Evolutionary conservation across 257 asterid species (phyloP).

Genomic region (Echium plantagineum): DNA sequence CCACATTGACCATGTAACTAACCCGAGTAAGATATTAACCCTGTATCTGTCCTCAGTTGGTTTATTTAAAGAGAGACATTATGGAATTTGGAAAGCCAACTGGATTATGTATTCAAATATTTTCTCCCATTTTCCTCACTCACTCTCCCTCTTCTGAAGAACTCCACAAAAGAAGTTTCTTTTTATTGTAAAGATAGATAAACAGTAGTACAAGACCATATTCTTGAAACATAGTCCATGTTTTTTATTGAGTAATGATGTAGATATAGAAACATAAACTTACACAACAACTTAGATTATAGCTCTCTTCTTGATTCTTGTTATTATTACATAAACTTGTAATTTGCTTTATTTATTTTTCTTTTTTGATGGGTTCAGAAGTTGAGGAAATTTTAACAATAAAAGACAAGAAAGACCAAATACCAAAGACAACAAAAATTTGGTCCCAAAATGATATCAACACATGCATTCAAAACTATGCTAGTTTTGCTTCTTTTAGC

Average conservation of each 20-base stretch:
- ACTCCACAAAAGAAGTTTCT: neutral
- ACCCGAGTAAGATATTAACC: constrained; percentile 1
- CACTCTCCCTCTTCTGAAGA: neutral
- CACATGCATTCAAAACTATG: neutral
- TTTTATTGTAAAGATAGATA: neutral
- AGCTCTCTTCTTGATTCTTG: neutral
- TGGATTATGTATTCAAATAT: neutral
- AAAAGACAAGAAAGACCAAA: neutral
- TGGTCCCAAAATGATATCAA: neutral
- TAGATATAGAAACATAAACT: neutral
- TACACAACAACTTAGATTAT: neutral
- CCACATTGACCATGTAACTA: neutral
- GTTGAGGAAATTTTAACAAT: neutral
- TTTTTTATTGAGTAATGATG: neutral
- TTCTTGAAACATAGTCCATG: neutral
- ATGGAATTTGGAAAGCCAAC: neutral
- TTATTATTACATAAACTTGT: neutral
- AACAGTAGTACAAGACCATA: neutral
- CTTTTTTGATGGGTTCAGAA: neutral
- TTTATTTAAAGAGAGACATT: neutral
- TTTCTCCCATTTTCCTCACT: neutral
- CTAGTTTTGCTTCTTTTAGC: neutral
- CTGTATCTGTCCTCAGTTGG: neutral
- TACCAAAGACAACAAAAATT: neutral
- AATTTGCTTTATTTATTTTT: neutral